A percentile compares a stretch with the other conserved stretches of the same genome.
These are phyloP conservation scores for Dittrichia graveolens DNA, from an alignment of 129 eudicot species.

Conservation along the genomic window DNA sequence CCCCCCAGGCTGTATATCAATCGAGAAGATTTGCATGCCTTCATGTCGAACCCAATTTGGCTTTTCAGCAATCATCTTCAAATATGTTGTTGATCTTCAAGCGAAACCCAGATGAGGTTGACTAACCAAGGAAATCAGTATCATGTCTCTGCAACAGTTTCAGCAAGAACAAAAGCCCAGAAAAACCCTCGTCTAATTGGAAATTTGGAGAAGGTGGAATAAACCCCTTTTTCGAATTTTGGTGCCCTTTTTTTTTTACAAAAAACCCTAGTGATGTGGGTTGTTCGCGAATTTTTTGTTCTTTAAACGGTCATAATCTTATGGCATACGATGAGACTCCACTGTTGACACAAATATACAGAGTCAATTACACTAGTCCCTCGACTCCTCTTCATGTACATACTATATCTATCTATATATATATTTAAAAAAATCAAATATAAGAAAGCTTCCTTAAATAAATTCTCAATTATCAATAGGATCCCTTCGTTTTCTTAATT, in stretches of 20 bases:
- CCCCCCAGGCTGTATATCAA: conserved; percentile 98
- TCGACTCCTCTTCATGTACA: neutral
- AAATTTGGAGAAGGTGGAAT: conserved; percentile 11
- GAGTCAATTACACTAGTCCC: neutral
- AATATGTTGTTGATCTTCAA: conserved; percentile 30
- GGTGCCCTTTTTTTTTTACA: conserved; percentile 27
- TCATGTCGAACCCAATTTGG: conserved; percentile 95
- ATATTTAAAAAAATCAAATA: too few species aligned
- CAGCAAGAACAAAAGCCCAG: conserved; percentile 28
- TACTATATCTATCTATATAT: too few species aligned
- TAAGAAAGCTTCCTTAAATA: too few species aligned
- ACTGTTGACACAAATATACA: conserved; percentile 8
- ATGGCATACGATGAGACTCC: conserved; percentile 16
- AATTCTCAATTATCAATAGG: too few species aligned
- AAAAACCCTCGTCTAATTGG: conserved; percentile 41
- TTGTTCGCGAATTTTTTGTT: conserved; percentile 23
- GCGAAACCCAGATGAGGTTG: conserved; percentile 24
- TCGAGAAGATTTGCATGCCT: conserved; percentile 95
- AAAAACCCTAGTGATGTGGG: conserved; percentile 45
- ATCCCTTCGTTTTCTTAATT: too few species aligned
- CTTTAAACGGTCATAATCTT: conserved; percentile 29
- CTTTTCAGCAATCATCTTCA: conserved; percentile 85
- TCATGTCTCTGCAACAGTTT: conserved; percentile 29
- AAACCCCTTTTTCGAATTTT: conserved; percentile 30
- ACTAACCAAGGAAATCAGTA: conserved; percentile 11